Percentiles rank a stretch among this genome's conserved stretches.
phyloP scores from a whole-genome alignment of 345 rosid genomes.

The Pistacia vera region DNA sequence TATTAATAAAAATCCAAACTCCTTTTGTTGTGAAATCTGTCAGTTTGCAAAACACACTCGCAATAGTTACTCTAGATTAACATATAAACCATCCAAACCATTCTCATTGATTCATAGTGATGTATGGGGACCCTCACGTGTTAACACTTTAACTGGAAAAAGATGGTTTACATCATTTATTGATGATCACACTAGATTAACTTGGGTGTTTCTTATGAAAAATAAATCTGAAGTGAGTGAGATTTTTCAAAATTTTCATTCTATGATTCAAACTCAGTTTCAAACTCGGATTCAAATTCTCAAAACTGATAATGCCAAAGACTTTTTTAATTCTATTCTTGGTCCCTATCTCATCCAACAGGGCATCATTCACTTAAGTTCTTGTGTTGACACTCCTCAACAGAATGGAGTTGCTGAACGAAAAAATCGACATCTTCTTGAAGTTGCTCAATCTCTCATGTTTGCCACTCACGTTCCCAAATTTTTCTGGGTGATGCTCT shows the following conservation, averaged over 20 bases:
- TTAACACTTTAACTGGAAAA: background rate
- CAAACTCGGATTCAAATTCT: background rate
- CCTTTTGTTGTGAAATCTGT: background rate
- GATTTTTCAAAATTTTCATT: background rate
- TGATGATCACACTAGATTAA: background rate
- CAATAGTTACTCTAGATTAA: too few species aligned
- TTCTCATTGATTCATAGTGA: slow-evolving; percentile 9
- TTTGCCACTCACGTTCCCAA: background rate
- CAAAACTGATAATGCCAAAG: background rate
- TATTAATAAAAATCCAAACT: background rate
- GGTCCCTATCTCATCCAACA: background rate
- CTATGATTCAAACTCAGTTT: background rate
- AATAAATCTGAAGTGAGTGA: background rate
- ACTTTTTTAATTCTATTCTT: background rate
- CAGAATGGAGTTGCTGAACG: background rate
- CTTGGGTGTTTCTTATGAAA: background rate
- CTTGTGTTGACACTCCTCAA: background rate
- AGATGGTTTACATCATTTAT: background rate
- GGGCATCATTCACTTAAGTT: background rate
- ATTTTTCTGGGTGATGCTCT: background rate
- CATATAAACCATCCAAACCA: background rate
- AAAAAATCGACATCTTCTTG: background rate
- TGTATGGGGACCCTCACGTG: background rate
- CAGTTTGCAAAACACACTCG: background rate
- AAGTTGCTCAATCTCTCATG: background rate